A percentile compares a stretch with the other conserved stretches of the same genome.
These are phyloP conservation scores for Mangifera indica DNA, from an alignment of 345 rosid genomes.

Conservation along the genomic window DNA sequence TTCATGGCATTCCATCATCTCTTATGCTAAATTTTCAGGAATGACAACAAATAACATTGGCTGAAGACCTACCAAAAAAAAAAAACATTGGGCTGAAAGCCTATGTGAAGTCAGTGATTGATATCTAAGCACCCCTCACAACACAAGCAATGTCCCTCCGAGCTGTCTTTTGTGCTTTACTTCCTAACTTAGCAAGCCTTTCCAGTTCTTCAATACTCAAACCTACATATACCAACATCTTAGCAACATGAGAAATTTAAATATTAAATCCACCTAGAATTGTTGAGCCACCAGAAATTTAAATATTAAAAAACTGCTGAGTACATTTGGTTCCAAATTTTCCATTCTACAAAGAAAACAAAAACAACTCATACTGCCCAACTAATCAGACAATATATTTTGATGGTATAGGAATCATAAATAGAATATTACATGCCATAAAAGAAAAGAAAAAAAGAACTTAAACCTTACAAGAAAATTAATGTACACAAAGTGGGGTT, in stretches of 20 bases:
- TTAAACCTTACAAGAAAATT: too few species aligned
- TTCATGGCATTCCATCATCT: neutral
- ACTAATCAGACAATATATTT: too few species aligned
- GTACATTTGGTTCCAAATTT: neutral
- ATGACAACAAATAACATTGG: too few species aligned
- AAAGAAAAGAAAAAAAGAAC: too few species aligned
- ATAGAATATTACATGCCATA: too few species aligned
- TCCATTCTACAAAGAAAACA: neutral
- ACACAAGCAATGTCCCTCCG: constrained; percentile 82
- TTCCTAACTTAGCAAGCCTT: constrained; percentile 73
- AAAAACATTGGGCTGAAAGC: too few species aligned
- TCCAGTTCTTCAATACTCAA: constrained; percentile 57
- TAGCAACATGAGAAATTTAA: constrained; percentile 21
- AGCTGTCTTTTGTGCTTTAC: constrained; percentile 66
- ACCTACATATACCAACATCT: constrained; percentile 43
- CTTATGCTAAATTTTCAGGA: too few species aligned
- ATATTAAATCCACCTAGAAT: neutral
- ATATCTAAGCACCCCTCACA: constrained; percentile 49
- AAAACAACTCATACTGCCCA: too few species aligned
- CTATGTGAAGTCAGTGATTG: neutral
- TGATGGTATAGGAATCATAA: too few species aligned
- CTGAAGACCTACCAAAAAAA: too few species aligned
- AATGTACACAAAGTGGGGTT: too few species aligned
- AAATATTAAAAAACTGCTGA: neutral
- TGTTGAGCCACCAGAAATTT: too few species aligned